Evolutionary conservation across 495 filamentous ascomycete genomes (phyloP).

Genomic region (Penicillium egyptiacum): DNA sequence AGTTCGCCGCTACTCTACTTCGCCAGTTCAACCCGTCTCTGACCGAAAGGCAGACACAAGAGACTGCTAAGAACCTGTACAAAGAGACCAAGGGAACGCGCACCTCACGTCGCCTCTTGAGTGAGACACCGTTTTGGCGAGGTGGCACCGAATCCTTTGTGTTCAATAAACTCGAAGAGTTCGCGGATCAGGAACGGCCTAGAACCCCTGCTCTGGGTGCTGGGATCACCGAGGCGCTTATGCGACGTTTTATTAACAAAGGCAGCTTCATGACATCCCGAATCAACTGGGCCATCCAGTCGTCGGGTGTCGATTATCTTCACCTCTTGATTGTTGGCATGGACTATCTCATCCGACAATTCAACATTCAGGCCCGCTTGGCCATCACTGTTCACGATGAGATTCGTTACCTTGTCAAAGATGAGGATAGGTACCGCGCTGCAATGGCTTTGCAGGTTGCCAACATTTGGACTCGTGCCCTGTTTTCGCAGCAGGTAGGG

Average conservation of each 20-base stretch:
- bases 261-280: constrained; percentile 92
- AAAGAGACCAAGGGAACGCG: constrained; percentile 85
- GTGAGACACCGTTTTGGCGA: constrained; percentile 83
- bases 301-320: constrained; percentile 94
- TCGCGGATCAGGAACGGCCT: constrained; percentile 89
- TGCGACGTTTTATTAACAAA: constrained; percentile 80
- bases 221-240: constrained; percentile 93
- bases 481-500: constrained; percentile 95
- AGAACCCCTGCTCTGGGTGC: constrained; percentile 93
- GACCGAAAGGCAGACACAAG: constrained; percentile 70
- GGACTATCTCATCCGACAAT: constrained; percentile 89
- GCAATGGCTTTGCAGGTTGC: constrained; percentile 92
- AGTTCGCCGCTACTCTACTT: constrained; percentile 86
- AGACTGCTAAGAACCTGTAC: constrained; percentile 79
- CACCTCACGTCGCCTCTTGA: constrained; percentile 64
- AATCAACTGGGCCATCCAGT: constrained; percentile 99
- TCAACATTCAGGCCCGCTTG: constrained; percentile 78
- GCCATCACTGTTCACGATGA: constrained; percentile 97
- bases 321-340: constrained; percentile 91
- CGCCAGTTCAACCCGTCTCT: constrained; percentile 88
- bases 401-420: constrained; percentile 86
- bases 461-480: constrained; percentile 94
- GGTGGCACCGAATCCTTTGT: constrained; percentile 96
- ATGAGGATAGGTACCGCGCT: constrained; percentile 81
- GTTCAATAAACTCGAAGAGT: constrained; percentile 97